Percentiles rank a stretch among this genome's conserved stretches.
Evolutionary conservation across 345 rosid species (phyloP).

Genomic region (Linum lewisii): DNA sequence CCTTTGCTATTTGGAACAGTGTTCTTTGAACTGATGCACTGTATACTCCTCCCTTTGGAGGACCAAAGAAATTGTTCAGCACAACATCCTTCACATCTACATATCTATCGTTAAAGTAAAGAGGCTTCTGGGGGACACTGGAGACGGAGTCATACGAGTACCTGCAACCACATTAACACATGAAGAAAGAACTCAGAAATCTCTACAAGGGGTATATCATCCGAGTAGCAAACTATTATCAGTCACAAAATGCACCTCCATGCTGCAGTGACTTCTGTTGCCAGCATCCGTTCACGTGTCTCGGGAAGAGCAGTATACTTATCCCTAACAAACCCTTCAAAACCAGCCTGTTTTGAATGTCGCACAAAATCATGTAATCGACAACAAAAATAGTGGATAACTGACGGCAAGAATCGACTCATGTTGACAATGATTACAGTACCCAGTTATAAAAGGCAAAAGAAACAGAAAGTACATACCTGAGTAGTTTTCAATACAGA

Average conservation of each 20-base stretch:
- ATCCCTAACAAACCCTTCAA: constrained; percentile 86
- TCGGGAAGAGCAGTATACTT: constrained; percentile 82
- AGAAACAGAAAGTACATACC: constrained; percentile 25
- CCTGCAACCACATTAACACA: constrained; percentile 39
- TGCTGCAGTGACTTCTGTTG: constrained; percentile 77
- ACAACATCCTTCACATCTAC: constrained; percentile 47
- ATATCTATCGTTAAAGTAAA: constrained; percentile 58
- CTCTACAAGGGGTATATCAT: not conserved
- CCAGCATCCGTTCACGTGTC: constrained; percentile 79
- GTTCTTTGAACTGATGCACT: constrained; percentile 97
- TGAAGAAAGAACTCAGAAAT: constrained; percentile 1
- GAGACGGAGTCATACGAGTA: constrained; percentile 57
- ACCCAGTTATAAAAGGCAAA: not conserved
- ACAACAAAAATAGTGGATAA: not conserved
- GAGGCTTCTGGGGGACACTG: constrained; percentile 44
- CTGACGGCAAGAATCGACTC: not conserved
- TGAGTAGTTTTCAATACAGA: constrained; percentile 81
- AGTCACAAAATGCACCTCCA: constrained; percentile 53
- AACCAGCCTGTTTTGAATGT: constrained; percentile 65
- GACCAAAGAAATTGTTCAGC: constrained; percentile 68
- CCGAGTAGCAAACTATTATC: not conserved
- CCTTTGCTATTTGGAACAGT: constrained; percentile 70
- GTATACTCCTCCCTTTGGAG: constrained; percentile 72
- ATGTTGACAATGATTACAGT: not conserved
- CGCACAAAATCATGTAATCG: constrained; percentile 13